These are phyloP conservation scores for Penicillium sclerotiorum DNA, from an alignment of 2,329 filamentous ascomycete genomes.

Conservation along the genomic window DNA sequence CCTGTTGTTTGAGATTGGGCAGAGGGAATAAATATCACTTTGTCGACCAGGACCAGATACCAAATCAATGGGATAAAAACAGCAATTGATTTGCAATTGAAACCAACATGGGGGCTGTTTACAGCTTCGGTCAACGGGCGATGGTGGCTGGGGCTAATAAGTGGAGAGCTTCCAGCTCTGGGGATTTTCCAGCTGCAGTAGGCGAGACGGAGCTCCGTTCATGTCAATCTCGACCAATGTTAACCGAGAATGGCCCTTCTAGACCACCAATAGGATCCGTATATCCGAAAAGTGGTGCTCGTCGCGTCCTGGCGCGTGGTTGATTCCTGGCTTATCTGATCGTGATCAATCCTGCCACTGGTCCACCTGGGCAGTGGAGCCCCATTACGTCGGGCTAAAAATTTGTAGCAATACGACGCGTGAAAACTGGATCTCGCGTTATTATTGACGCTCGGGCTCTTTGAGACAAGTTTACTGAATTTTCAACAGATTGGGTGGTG, in stretches of 20 bases:
- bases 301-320: constrained; percentile 22
- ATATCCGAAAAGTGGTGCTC: constrained; percentile 20
- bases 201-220: constrained; percentile 1
- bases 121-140: too few relatives aligned
- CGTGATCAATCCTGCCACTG: constrained; percentile 15
- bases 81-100: too few relatives aligned
- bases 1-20: constrained; percentile 8
- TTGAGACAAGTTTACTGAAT: neutral
- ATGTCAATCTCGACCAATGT: constrained; percentile 4
- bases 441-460: constrained; percentile 2
- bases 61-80: too few relatives aligned
- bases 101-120: too few relatives aligned
- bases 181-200: constrained; percentile 1
- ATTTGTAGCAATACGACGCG: constrained; percentile 14
- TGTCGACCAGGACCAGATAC: too few relatives aligned
- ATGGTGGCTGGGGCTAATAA: constrained; percentile 4
- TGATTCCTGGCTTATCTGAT: constrained; percentile 23
- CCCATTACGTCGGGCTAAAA: constrained; percentile 16
- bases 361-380: constrained; percentile 11
- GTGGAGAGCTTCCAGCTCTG: constrained; percentile 2
- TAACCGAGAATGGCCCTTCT: constrained; percentile 10
- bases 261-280: constrained; percentile 24
- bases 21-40: neutral
- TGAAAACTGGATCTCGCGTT: constrained; percentile 6
- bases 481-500: neutral